Conservation (phyloP, 495 filamentous ascomycete species). For the Thozetella sp. region DNA sequence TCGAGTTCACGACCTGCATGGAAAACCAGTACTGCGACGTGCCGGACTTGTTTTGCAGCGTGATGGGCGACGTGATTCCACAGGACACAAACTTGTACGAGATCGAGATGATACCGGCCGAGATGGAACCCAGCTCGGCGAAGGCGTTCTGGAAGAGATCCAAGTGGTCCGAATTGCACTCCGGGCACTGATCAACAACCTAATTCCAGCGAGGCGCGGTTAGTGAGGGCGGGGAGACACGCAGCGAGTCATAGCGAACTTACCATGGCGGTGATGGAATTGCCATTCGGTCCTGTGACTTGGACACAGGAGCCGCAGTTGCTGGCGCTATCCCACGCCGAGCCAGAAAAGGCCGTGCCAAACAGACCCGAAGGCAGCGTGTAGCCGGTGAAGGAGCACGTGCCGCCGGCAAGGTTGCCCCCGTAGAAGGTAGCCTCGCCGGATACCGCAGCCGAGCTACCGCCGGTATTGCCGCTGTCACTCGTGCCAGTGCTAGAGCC, state of each 20-base stretch:
- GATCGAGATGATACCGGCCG: conserved; percentile 31
- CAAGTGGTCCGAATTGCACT: conserved; percentile 55
- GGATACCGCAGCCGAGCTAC: conserved; percentile 8
- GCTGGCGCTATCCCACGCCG: conserved; percentile 50
- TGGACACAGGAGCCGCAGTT: conserved; percentile 61
- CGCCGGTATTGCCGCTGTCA: not conserved
- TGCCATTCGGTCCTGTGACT: conserved; percentile 55
- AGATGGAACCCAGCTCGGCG: conserved; percentile 39
- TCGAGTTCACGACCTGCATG: conserved; percentile 62
- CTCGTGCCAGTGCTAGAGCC: not conserved
- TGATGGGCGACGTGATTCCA: conserved; percentile 46
- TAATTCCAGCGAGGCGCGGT: conserved; percentile 24
- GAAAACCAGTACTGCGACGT: conserved; percentile 50
- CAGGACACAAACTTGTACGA: conserved; percentile 42
- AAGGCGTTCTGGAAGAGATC: conserved; percentile 64
- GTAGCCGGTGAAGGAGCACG: conserved; percentile 61
- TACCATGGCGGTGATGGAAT: conserved; percentile 66
- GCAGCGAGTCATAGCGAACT: conserved; percentile 7
- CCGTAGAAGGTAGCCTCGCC: conserved; percentile 56
- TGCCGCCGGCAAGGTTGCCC: conserved; percentile 57
- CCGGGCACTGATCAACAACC: conserved; percentile 62
- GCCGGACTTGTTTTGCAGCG: conserved; percentile 58
- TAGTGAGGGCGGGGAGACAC: not conserved
- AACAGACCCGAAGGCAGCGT: conserved; percentile 54
- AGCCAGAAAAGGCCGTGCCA: conserved; percentile 54